Conservation (phyloP, 1,139 yeast species). For the Kodamaea sp. region DNA sequence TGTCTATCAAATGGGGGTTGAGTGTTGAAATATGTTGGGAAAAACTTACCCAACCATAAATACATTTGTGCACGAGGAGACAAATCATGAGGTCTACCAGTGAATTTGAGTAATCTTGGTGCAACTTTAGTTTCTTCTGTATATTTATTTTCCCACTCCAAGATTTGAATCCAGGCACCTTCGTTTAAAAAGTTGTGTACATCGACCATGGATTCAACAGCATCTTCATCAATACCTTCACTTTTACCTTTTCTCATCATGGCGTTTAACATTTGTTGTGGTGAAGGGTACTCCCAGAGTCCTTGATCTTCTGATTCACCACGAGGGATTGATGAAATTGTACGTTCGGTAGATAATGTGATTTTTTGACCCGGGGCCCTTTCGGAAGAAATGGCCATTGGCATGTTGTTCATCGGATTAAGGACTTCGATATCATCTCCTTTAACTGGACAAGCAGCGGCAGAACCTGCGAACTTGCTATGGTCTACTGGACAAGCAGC, state of each 20-base stretch:
- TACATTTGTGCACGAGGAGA: slow-evolving; percentile 85
- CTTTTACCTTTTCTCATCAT: slow-evolving; percentile 92
- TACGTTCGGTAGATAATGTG: slow-evolving; percentile 76
- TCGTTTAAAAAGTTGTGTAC: slow-evolving; percentile 96
- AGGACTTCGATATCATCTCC: slow-evolving; percentile 26
- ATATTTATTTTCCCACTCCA: slow-evolving; percentile 77
- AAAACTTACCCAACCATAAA: slow-evolving; percentile 60
- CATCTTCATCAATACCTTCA: slow-evolving; percentile 85
- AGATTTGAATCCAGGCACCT: slow-evolving; percentile 95
- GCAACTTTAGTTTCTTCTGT: slow-evolving; percentile 49
- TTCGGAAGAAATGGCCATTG: slow-evolving; percentile 60
- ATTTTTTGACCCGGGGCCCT: slow-evolving; percentile 79
- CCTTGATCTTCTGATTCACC: slow-evolving; percentile 66
- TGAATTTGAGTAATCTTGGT: slow-evolving; percentile 81
- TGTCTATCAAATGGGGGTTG: slow-evolving; percentile 97
- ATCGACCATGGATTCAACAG: slow-evolving; percentile 95
- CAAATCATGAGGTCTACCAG: slow-evolving; percentile 85
- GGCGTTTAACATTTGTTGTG: slow-evolving; percentile 98
- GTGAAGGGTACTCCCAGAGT: slow-evolving; percentile 97
- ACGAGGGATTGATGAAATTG: slow-evolving; percentile 81
- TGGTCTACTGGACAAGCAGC: slow-evolving; percentile 48
- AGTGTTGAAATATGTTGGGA: slow-evolving; percentile 69
- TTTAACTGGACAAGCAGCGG: slow-evolving; percentile 22
- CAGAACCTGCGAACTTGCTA: slow-evolving; percentile 17
- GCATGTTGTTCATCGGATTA: slow-evolving; percentile 90